Percentiles rank a stretch among this genome's conserved stretches.
These are phyloP conservation scores for Epithele typhae DNA, from an alignment of 768 basidiomycete species.

Conservation along the genomic window DNA sequence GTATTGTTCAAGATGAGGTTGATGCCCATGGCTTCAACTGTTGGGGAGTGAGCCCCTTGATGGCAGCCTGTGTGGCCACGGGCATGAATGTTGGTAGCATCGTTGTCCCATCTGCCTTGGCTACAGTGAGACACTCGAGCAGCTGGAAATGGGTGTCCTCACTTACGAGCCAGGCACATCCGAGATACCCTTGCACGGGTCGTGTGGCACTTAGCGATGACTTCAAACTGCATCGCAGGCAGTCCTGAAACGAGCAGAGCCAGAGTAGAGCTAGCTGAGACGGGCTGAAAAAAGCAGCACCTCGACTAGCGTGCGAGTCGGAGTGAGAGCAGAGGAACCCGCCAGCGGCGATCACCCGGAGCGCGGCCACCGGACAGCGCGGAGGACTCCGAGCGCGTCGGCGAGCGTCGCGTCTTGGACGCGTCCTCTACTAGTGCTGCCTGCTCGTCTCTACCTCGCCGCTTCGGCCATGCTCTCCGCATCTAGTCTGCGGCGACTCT, in stretches of 20 bases:
- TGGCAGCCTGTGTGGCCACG: constrained; percentile 87
- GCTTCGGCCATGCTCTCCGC: not conserved
- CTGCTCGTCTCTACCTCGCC: constrained; percentile 13
- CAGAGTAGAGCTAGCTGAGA: too few relatives aligned
- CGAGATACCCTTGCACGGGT: constrained; percentile 81
- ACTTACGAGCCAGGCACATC: constrained; percentile 78
- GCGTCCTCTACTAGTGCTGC: not conserved
- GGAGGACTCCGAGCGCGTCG: too few relatives aligned
- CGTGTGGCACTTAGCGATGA: constrained; percentile 76
- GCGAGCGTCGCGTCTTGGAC: not conserved
- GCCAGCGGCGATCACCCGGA: too few relatives aligned
- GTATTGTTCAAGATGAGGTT: constrained; percentile 88
- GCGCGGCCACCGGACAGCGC: too few relatives aligned
- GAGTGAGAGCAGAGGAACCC: too few relatives aligned
- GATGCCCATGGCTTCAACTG: constrained; percentile 78
- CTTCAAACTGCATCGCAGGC: constrained; percentile 78
- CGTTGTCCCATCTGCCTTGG: constrained; percentile 63
- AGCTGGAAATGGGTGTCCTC: constrained; percentile 1
- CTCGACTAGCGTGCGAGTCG: too few relatives aligned
- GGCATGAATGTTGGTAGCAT: constrained; percentile 92
- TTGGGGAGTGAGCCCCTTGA: constrained; percentile 85
- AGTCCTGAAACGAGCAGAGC: too few relatives aligned
- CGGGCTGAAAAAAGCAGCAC: too few relatives aligned
- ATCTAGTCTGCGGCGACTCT: too few relatives aligned
- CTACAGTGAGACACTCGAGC: constrained; percentile 2